phyloP scores from a whole-genome alignment of 257 asterid genomes.

The Jaltomata sinuosa region DNA sequence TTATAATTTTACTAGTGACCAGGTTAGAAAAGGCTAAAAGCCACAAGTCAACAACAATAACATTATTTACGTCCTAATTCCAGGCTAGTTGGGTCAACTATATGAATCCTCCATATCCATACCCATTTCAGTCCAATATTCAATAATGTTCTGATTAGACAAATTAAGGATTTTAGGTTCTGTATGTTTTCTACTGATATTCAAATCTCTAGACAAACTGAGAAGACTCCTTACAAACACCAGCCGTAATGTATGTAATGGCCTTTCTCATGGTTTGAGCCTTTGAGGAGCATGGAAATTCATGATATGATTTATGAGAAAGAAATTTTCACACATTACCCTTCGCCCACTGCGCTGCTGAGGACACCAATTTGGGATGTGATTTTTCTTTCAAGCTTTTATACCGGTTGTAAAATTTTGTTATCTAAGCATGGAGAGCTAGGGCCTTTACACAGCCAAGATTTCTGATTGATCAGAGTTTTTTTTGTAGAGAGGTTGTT shows the following conservation, averaged over 20 bases:
- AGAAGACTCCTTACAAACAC: background rate
- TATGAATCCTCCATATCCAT: background rate
- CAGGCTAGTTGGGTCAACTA: background rate
- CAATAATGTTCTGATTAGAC: background rate
- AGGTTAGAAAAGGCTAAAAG: background rate
- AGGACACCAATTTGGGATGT: background rate
- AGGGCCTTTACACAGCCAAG: background rate
- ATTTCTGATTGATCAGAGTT: background rate
- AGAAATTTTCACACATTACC: background rate
- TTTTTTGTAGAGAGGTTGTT: background rate
- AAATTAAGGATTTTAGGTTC: background rate
- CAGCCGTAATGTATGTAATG: background rate
- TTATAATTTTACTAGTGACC: background rate
- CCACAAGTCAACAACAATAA: background rate
- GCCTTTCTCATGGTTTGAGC: background rate
- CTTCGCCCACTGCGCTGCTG: background rate
- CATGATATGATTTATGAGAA: background rate
- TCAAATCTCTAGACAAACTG: background rate
- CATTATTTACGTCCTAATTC: background rate
- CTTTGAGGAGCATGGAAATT: background rate
- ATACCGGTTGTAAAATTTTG: background rate
- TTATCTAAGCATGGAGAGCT: background rate
- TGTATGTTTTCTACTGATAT: background rate
- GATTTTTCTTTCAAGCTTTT: background rate
- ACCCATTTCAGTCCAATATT: background rate